A percentile compares a stretch with the other conserved stretches of the same genome.
Conservation (phyloP, 202 grass and related monocot genomes). For the Tripidium arundinaceum region DNA sequence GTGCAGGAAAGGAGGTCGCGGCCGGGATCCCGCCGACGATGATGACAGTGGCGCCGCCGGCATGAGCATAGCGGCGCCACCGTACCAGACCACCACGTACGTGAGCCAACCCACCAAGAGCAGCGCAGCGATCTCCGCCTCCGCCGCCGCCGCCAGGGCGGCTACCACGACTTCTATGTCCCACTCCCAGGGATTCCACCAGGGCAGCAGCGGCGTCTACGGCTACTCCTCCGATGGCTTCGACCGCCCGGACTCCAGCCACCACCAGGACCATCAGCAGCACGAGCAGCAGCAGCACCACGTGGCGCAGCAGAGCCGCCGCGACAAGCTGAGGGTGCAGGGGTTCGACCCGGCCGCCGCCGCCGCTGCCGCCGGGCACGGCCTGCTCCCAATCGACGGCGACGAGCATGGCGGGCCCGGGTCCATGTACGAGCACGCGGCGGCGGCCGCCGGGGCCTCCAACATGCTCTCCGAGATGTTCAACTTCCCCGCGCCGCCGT, state of each 20-base stretch:
- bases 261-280: slow-evolving; percentile 38
- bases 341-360: slow-evolving; percentile 45
- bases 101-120: slow-evolving; percentile 45
- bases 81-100: slow-evolving; percentile 44
- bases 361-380: slow-evolving; percentile 35
- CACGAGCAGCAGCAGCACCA: slow-evolving; percentile 68
- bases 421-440: slow-evolving; percentile 48
- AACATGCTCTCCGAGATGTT: slow-evolving; percentile 87
- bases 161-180: slow-evolving; percentile 71
- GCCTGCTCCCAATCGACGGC: slow-evolving; percentile 47
- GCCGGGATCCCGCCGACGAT: slow-evolving; percentile 29
- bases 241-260: slow-evolving; percentile 37
- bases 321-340: slow-evolving; percentile 81
- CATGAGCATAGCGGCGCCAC: slow-evolving; percentile 85
- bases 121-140: slow-evolving; percentile 24
- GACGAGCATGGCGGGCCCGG: slow-evolving; percentile 40
- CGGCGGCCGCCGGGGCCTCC: slow-evolving; percentile 38
- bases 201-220: slow-evolving; percentile 66
- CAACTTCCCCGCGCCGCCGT: slow-evolving; percentile 46
- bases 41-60: slow-evolving; percentile 52
- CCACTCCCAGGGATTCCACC: slow-evolving; percentile 94
- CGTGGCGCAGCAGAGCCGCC: slow-evolving; percentile 84
- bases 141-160: slow-evolving; percentile 23
- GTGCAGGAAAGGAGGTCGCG: slow-evolving; percentile 19
- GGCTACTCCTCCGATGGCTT: slow-evolving; percentile 71